phyloP scores from a whole-genome alignment of 2,329 filamentous ascomycete species.

The Microdochium nivale region DNA sequence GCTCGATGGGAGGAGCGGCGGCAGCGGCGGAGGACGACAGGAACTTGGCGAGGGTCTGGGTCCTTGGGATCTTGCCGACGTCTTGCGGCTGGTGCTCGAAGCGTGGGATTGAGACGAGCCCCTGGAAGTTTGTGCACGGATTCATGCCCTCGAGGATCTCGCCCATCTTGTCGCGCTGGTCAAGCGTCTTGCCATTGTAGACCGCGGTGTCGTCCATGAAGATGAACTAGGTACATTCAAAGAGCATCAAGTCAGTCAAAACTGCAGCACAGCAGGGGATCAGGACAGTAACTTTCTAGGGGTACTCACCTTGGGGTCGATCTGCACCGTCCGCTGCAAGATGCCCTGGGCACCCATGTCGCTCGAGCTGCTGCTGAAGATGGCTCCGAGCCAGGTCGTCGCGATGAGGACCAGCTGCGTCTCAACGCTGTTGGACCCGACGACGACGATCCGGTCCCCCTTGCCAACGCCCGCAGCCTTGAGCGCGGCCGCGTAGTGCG shows the following conservation, averaged over 20 bases:
- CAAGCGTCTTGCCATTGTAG: conserved; percentile 70
- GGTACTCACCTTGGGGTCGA: conserved; percentile 53
- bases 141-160: conserved; percentile 57
- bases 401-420: conserved; percentile 66
- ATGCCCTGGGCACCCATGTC: conserved; percentile 79
- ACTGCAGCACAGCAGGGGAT: too few relatives aligned
- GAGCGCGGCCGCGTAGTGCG: conserved; percentile 56
- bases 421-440: conserved; percentile 67
- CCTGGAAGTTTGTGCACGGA: conserved; percentile 49
- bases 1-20: conserved; percentile 41
- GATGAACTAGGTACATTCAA: conserved; percentile 51
- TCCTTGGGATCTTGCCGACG: conserved; percentile 40
- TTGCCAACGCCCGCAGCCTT: conserved; percentile 54
- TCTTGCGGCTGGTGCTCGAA: conserved; percentile 50
- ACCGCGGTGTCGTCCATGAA: conserved; percentile 75
- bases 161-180: conserved; percentile 64
- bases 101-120: conserved; percentile 57
- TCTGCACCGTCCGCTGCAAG: conserved; percentile 64
- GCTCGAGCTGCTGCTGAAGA: conserved; percentile 71
- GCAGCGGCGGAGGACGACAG: conserved; percentile 19
- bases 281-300: neutral
- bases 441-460: conserved; percentile 68
- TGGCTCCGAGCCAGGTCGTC: conserved; percentile 58
- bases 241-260: conserved; percentile 3
- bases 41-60: conserved; percentile 36